Conservation (phyloP, 805 yeast genomes). For the Wilhelminamyces savonicus region DNA sequence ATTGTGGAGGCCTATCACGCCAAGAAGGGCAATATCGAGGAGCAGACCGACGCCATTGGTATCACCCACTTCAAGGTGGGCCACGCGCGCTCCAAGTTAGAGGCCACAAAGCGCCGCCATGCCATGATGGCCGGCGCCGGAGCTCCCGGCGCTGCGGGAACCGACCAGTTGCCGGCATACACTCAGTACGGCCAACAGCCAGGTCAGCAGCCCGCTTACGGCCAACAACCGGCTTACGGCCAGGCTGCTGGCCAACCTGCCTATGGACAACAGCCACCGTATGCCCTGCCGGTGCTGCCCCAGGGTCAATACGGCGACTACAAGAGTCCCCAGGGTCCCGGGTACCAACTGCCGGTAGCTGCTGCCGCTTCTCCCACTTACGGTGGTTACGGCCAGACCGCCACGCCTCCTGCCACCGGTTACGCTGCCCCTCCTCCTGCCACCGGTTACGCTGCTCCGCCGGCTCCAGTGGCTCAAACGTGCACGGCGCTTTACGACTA, state of each 20-base stretch:
- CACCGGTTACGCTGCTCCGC: slow-evolving; percentile 27
- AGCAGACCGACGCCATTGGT: slow-evolving; percentile 82
- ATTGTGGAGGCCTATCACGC: slow-evolving; percentile 70
- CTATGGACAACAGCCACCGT: slow-evolving; percentile 24
- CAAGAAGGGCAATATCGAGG: slow-evolving; percentile 90
- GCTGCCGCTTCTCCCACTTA: slow-evolving; percentile 4
- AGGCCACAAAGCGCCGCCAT: slow-evolving; percentile 72
- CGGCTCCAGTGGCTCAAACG: slow-evolving; percentile 38
- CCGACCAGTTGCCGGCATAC: slow-evolving; percentile 28
- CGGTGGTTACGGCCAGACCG: slow-evolving; percentile 10
- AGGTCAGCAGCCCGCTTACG: slow-evolving; percentile 1
- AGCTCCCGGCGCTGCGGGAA: slow-evolving; percentile 17
- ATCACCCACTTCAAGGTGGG: slow-evolving; percentile 87
- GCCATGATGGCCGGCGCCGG: slow-evolving; percentile 34
- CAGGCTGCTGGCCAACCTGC: slow-evolving; percentile 26
- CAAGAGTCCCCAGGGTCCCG: slow-evolving; percentile 9
- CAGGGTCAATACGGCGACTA: slow-evolving; percentile 2
- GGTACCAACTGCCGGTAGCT: slow-evolving; percentile 2
- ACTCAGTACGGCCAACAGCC: slow-evolving; percentile 18
- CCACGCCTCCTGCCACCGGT: slow-evolving; percentile 10
- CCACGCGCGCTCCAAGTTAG: slow-evolving; percentile 79
- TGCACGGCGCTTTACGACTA: slow-evolving; percentile 92
- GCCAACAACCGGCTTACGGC: slow-evolving; percentile 3
- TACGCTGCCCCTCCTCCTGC: slow-evolving; percentile 9
- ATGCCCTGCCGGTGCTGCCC: slow-evolving; percentile 6